A percentile compares a stretch with the other conserved stretches of the same genome.
These are phyloP conservation scores for Pilatotrama ljubarskyi DNA, from an alignment of 768 basidiomycete genomes.

Conservation along the genomic window DNA sequence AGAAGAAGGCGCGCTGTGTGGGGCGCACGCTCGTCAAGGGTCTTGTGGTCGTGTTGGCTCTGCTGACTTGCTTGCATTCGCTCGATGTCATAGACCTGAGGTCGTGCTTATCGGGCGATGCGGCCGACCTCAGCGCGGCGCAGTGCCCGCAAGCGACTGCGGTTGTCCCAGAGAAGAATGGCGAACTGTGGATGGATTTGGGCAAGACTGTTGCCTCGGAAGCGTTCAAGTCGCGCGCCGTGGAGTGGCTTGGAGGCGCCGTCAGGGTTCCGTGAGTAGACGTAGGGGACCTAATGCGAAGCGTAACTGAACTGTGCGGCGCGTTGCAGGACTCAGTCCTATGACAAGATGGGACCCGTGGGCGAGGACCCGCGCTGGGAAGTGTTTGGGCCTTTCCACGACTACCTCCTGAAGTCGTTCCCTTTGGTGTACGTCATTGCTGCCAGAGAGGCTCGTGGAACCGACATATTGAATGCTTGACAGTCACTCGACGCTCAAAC, in stretches of 20 bases:
- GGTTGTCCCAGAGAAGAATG: constrained; percentile 37
- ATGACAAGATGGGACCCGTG: constrained; percentile 48
- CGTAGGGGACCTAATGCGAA: background rate
- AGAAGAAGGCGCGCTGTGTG: constrained; percentile 1
- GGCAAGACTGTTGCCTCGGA: constrained; percentile 34
- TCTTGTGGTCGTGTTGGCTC: constrained; percentile 6
- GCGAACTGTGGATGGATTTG: constrained; percentile 35
- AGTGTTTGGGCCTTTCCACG: constrained; percentile 39
- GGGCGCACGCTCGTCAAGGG: constrained; percentile 13
- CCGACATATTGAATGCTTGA: too few relatives aligned
- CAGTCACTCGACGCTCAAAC: constrained; percentile 49
- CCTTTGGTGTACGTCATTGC: constrained; percentile 52
- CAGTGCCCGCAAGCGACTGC: constrained; percentile 39
- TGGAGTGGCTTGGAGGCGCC: constrained; percentile 28
- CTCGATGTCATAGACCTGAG: constrained; percentile 3
- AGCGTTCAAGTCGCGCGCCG: constrained; percentile 33
- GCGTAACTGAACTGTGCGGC: background rate
- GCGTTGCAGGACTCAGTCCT: constrained; percentile 47
- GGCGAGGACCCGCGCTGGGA: constrained; percentile 50
- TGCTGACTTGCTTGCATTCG: constrained; percentile 7
- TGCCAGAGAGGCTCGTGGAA: too few relatives aligned
- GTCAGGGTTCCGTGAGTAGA: constrained; percentile 39
- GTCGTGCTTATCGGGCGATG: constrained; percentile 1
- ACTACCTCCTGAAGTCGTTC: constrained; percentile 51
- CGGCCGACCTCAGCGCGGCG: background rate